Base-by-base conservation (phyloP, 1,139 yeast species). In the Yamadazyma diddensiae region DNA sequence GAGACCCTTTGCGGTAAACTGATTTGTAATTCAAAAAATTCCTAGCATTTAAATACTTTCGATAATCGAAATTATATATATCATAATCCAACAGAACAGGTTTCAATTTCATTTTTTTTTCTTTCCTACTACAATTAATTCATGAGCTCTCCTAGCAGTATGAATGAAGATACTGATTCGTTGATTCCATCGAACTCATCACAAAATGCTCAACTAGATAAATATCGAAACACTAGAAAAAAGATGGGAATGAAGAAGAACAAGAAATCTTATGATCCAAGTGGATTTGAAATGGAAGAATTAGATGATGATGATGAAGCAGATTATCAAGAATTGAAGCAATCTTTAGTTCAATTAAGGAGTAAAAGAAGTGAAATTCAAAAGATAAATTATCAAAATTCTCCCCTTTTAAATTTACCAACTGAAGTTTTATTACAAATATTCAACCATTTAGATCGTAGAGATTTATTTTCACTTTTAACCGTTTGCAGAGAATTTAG, bases 401-500 rank as follows among this genome's bases (percentile, higher is more conserved):
- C 82, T 3, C 77, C 81, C 4, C 60, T 83, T 21, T 62, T 72
- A 28, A 65, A 69, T 37, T 65, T 90, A 32, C 97, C 97, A 0
- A 80, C 94, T 0, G 97, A 90, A 55, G 77, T 90, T 16, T 57
- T 90, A 33, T 67, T 82, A 33, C 74, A 80, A 41, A 77, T 90
- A 6, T 79, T 86, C 45, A 78, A 82, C 37, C 73, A 79, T 45
- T 63, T 87, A 32, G 79, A 76, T 28, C 66, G 82, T 31, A 73
- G 72, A 41, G 95, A 88, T 53, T 68, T 84, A 45, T 79, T 79
- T 39, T 68, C 80, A 10, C 65, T 87, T 26, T 63, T 87, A 39
- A 70, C 88, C 2, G 94, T 88, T 7, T 88, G 95, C 56, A 77
- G 77, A 45, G 75, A 80, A 42, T 88, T 95, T 83, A 87, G 90